Conservation (phyloP, 2,329 filamentous ascomycete genomes). For the Neopestalotiopsis sp. region DNA sequence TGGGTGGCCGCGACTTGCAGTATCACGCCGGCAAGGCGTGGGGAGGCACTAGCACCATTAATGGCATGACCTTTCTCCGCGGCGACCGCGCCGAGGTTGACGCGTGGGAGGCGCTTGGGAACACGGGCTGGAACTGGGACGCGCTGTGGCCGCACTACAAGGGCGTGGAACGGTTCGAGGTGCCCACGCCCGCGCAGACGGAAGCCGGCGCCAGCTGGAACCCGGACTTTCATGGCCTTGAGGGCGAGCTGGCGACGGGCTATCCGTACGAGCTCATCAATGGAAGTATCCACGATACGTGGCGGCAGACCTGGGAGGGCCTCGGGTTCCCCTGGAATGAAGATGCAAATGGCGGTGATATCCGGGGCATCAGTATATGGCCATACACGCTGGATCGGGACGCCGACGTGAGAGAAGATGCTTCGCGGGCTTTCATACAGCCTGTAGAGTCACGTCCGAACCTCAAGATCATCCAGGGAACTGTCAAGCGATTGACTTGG, state of each 20-base stretch:
- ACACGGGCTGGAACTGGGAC: constrained; percentile 51
- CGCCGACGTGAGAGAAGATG: constrained; percentile 44
- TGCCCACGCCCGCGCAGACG: constrained; percentile 40
- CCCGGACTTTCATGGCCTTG: constrained; percentile 39
- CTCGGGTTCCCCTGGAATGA: constrained; percentile 39
- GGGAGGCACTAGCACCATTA: constrained; percentile 47
- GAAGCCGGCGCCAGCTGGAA: constrained; percentile 42
- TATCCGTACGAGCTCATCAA: constrained; percentile 42
- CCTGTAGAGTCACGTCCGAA: constrained; percentile 44
- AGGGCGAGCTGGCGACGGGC: constrained; percentile 43
- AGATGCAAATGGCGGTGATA: constrained; percentile 46
- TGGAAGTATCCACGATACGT: constrained; percentile 34
- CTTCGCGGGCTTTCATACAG: constrained; percentile 48
- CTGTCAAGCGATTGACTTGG: constrained; percentile 40
- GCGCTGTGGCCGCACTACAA: constrained; percentile 52
- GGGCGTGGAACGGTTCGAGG: constrained; percentile 44
- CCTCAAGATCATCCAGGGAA: constrained; percentile 44
- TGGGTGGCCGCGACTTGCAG: constrained; percentile 38
- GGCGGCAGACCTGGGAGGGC: constrained; percentile 38
- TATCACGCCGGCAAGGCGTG: constrained; percentile 43
- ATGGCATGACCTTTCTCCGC: constrained; percentile 53
- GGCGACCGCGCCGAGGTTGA: constrained; percentile 48
- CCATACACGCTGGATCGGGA: constrained; percentile 47
- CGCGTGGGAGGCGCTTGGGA: constrained; percentile 49
- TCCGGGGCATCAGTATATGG: constrained; percentile 43